These are phyloP conservation scores for Strobilomyces echinocephalus DNA, from an alignment of 768 basidiomycete species.

Conservation along the genomic window DNA sequence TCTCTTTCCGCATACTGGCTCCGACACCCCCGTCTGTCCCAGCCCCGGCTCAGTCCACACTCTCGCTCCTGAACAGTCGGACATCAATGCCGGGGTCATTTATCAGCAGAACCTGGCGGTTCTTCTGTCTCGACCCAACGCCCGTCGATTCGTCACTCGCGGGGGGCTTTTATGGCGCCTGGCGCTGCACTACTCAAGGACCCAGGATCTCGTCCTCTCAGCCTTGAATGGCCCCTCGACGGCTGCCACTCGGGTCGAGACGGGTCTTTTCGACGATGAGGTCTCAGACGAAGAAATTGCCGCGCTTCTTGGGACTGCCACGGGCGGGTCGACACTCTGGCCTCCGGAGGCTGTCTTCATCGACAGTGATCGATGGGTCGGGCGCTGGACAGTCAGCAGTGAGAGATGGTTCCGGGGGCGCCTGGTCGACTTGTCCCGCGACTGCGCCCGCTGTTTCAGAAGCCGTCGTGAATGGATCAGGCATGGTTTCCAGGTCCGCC, in stretches of 20 bases:
- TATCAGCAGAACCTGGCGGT: neutral
- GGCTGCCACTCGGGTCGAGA: neutral
- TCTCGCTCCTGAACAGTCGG: neutral
- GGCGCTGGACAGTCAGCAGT: neutral
- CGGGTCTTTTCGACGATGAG: neutral
- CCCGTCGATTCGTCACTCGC: neutral
- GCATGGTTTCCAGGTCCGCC: neutral
- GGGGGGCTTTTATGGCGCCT: neutral
- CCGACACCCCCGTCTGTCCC: neutral
- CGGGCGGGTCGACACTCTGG: neutral
- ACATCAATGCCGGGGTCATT: neutral
- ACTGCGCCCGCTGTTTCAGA: neutral
- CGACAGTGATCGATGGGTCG: neutral
- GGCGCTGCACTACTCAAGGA: neutral
- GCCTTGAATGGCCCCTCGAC: neutral
- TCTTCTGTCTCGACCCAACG: neutral
- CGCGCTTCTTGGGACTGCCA: neutral
- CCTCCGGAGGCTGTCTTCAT: neutral
- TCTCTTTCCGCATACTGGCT: neutral
- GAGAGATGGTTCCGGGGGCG: neutral
- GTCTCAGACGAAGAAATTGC: neutral
- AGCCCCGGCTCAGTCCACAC: neutral
- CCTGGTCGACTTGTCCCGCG: neutral
- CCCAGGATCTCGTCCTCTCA: neutral
- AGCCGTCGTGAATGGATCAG: neutral